Evolutionary conservation across 305 asterid species (phyloP), one percentile per base, ranked within the genome.

Genomic region (Andrographis paniculata): DNA sequence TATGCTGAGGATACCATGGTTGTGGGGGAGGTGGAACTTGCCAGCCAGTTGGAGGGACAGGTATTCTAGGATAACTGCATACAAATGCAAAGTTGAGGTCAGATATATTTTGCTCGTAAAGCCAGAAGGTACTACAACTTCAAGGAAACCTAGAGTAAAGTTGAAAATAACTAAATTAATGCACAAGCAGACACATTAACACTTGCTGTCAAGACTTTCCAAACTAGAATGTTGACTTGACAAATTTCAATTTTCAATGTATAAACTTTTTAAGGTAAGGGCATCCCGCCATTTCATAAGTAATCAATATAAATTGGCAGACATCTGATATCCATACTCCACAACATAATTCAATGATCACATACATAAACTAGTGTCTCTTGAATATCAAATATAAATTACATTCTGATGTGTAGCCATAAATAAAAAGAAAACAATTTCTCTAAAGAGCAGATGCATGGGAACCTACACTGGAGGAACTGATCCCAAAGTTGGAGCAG

Each of bases 1-100:
- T 76, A 62, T 70, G 74, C 55, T 73, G 95, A n/a, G 82, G 76
- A 70, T 79, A 78, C 98, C 93, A 86, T 22, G 68, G 75, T 52
- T 78, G 96, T 22, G 86, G 98, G 15, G 80, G 95, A 35, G 87
- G 78, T 20, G 80, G 73, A 65, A 51, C 68, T 20, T 69, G 67
- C 98, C 98, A 89, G 56, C 87, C 88, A 62, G 59, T 71, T 44
- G 78, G 78, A 42, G 86, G 94, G 53, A 74, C 60, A 18, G 79
- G 63, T 22, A 80, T 30, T 49, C 83, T 65, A n/a, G 95, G 80
- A 52, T 82, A 80, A 36, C 98, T 89, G 81, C 76, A 79, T 42
- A 20, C 31, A 53, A 47, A 59, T 35, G 21, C 20, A 58, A 35
- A 43, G 36, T 20, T 50, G 50, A 58, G 33, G 52, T 42, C 22